A percentile compares a stretch with the other conserved stretches of the same genome.
Evolutionary conservation across 495 filamentous ascomycete genomes (phyloP).

Genomic region (Astrocystis sublimbata): DNA sequence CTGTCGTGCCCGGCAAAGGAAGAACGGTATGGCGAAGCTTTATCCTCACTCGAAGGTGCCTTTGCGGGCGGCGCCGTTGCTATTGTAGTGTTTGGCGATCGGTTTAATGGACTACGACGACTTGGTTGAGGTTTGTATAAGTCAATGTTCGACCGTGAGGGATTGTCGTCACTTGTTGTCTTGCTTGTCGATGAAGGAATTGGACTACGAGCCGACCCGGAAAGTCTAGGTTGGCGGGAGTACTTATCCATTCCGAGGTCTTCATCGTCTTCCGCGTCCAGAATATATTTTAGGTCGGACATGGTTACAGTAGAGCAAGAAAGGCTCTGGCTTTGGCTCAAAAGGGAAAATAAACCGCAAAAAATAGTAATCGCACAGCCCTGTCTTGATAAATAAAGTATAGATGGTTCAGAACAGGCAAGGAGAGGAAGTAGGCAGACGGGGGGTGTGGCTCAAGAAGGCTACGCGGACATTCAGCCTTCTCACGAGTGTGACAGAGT

Average conservation of each 20-base stretch:
- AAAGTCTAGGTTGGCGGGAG: conserved; percentile 30
- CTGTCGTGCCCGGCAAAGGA: conserved; percentile 41
- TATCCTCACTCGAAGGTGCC: conserved; percentile 17
- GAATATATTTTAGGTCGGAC: conserved; percentile 51
- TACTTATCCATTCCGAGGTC: conserved; percentile 36
- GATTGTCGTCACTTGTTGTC: conserved; percentile 21
- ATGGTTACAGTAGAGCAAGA: conserved; percentile 39
- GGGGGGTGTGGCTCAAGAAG: conserved; percentile 36
- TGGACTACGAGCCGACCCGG: conserved; percentile 39
- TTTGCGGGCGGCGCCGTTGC: conserved; percentile 24
- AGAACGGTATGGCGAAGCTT: conserved; percentile 28
- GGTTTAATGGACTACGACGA: conserved; percentile 28
- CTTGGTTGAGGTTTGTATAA: conserved; percentile 29
- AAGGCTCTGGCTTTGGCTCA: conserved; percentile 28
- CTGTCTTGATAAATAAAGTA: conserved; percentile 42
- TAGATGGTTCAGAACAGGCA: conserved; percentile 31
- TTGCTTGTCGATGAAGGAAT: conserved; percentile 37
- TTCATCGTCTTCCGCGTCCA: conserved; percentile 46
- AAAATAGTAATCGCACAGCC: conserved; percentile 36
- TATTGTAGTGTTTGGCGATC: conserved; percentile 31
- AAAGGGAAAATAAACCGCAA: conserved; percentile 39
- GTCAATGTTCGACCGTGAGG: conserved; percentile 24
- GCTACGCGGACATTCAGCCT: conserved; percentile 35
- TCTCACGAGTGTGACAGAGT: conserved; percentile 25
- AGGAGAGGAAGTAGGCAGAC: conserved; percentile 27